A percentile compares a stretch with the other conserved stretches of the same genome.
Evolutionary conservation across 2,329 filamentous ascomycete species (phyloP).

Genomic region (Xylariaceae sp.): DNA sequence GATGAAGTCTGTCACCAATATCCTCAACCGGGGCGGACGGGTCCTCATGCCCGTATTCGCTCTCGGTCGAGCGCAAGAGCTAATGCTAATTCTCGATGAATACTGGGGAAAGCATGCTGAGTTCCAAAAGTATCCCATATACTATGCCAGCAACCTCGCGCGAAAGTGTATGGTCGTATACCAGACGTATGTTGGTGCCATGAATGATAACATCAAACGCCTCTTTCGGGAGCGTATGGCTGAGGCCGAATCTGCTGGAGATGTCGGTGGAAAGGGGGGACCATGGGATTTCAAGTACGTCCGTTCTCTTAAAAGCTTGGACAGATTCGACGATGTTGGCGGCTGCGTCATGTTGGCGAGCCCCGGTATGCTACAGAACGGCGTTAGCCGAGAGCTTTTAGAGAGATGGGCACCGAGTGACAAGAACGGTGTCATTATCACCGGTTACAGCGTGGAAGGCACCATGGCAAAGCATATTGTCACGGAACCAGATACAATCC

Average conservation of each 20-base stretch:
- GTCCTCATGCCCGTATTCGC: constrained; percentile 95
- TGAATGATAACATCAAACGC: constrained; percentile 98
- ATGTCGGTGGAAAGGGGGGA: constrained; percentile 68
- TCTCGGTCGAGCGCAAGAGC: constrained; percentile 85
- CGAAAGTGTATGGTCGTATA: constrained; percentile 98
- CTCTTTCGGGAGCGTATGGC: constrained; percentile 91
- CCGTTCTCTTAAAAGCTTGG: constrained; percentile 82
- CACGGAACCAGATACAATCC: constrained; percentile 90
- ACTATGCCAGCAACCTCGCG: constrained; percentile 93
- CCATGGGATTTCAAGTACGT: constrained; percentile 98
- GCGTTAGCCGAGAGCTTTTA: constrained; percentile 84
- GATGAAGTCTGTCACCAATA: constrained; percentile 90
- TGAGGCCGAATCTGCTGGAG: constrained; percentile 76
- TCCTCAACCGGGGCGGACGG: constrained; percentile 85
- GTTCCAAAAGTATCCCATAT: constrained; percentile 87
- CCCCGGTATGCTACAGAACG: constrained; percentile 97
- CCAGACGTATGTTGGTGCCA: constrained; percentile 94
- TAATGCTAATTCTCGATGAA: constrained; percentile 91
- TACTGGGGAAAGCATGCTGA: constrained; percentile 91
- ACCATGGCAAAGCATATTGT: constrained; percentile 97
- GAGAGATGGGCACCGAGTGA: constrained; percentile 95
- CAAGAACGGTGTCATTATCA: constrained; percentile 97
- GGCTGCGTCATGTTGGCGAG: constrained; percentile 96
- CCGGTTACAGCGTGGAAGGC: constrained; percentile 95
- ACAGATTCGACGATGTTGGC: constrained; percentile 93